A percentile compares a stretch with the other conserved stretches of the same genome.
Evolutionary conservation across 306 rosid species (phyloP).

Genomic region (Sindora glabra): DNA sequence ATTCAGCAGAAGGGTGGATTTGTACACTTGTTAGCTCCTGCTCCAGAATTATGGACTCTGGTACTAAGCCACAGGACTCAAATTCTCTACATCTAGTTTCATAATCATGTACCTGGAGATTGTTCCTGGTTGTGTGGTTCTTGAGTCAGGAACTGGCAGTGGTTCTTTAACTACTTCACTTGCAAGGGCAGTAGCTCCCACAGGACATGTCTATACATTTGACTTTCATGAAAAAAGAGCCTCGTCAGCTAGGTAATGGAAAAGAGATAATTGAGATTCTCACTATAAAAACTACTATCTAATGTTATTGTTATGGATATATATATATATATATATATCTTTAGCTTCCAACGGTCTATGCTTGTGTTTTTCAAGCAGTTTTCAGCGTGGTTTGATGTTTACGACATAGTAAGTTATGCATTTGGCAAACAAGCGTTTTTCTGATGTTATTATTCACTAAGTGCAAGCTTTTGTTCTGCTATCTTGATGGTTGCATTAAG

Average conservation of each 20-base stretch:
- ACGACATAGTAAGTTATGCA: not conserved
- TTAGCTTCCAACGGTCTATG: not conserved
- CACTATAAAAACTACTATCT: not conserved
- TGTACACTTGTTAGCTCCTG: slow-evolving; percentile 76
- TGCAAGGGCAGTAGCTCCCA: slow-evolving; percentile 73
- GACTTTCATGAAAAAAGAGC: slow-evolving; percentile 93
- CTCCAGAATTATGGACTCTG: slow-evolving; percentile 85
- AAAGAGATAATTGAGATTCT: not conserved
- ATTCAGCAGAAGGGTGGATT: slow-evolving; percentile 73
- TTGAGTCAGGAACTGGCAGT: slow-evolving; percentile 91
- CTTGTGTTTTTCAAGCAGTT: no score
- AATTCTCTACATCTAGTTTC: slow-evolving; percentile 74
- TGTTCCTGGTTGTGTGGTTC: slow-evolving; percentile 76
- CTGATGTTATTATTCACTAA: not conserved
- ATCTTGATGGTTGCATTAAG: not conserved
- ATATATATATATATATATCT: not conserved
- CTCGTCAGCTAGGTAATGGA: slow-evolving; percentile 66
- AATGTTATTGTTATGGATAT: not conserved
- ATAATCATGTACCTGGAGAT: slow-evolving; percentile 69
- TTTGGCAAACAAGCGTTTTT: not conserved
- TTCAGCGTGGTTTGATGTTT: no score
- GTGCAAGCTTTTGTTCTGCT: not conserved
- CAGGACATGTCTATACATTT: slow-evolving; percentile 69
- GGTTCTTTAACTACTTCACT: slow-evolving; percentile 87
- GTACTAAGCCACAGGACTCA: slow-evolving; percentile 85